These are phyloP conservation scores for Aspergillus panamensis DNA, from an alignment of 495 filamentous ascomycete genomes.

Conservation along the genomic window DNA sequence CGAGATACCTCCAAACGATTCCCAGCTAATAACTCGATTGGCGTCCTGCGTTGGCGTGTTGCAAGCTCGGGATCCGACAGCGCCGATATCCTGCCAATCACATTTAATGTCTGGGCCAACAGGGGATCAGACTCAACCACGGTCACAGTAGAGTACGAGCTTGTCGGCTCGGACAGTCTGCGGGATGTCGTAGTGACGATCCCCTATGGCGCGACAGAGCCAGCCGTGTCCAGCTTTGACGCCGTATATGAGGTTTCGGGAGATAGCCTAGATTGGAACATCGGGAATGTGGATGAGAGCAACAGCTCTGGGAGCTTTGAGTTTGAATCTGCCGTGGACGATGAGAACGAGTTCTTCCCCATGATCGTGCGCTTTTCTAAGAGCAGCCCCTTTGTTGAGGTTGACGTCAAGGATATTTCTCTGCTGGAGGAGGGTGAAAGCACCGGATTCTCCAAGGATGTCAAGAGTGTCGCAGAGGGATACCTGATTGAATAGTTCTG, in stretches of 20 bases:
- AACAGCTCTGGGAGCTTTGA: conserved; percentile 85
- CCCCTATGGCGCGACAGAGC: conserved; percentile 77
- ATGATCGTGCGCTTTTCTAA: conserved; percentile 91
- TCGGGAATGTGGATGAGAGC: conserved; percentile 75
- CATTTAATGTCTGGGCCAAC: conserved; percentile 94
- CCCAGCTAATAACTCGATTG: conserved; percentile 85
- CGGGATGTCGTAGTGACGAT: conserved; percentile 84
- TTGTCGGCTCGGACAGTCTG: conserved; percentile 69
- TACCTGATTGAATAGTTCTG: conserved; percentile 70
- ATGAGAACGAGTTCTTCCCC: conserved; percentile 92
- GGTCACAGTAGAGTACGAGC: conserved; percentile 90
- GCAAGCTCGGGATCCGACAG: conserved; percentile 69
- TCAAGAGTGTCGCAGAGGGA: conserved; percentile 77
- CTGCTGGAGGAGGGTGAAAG: conserved; percentile 74
- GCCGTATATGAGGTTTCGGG: conserved; percentile 91
- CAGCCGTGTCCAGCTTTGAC: conserved; percentile 86
- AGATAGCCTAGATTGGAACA: conserved; percentile 88
- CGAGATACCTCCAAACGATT: conserved; percentile 81
- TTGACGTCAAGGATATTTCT: conserved; percentile 74
- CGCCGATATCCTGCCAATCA: conserved; percentile 72
- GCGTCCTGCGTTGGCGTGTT: conserved; percentile 83
- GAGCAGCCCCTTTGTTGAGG: conserved; percentile 78
- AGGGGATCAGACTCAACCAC: conserved; percentile 76
- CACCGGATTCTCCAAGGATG: conserved; percentile 82
- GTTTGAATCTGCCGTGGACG: conserved; percentile 80